Evolutionary conservation across 2,329 filamentous ascomycete genomes (phyloP).

Genomic region (Rosellinia necatrix): DNA sequence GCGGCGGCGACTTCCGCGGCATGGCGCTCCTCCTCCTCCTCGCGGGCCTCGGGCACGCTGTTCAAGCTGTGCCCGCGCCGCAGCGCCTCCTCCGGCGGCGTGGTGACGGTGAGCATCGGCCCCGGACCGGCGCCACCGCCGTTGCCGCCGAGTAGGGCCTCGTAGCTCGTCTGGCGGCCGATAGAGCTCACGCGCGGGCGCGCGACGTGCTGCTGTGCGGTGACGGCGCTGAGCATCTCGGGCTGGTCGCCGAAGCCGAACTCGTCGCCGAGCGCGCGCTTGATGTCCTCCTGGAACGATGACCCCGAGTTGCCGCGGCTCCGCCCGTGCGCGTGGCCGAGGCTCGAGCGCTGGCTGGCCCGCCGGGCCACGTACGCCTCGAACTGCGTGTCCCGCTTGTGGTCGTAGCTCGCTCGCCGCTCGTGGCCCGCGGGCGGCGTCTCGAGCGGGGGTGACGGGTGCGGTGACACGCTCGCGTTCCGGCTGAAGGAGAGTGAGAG

Average conservation of each 20-base stretch:
- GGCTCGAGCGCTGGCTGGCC: slow-evolving; percentile 24
- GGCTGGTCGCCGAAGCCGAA: slow-evolving; percentile 36
- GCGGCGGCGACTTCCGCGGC: not conserved
- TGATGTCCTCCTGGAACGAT: slow-evolving; percentile 33
- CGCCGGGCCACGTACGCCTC: slow-evolving; percentile 50
- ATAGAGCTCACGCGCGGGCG: slow-evolving; percentile 33
- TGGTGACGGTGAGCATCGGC: slow-evolving; percentile 25
- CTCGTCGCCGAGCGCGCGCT: slow-evolving; percentile 41
- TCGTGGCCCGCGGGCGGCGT: slow-evolving; percentile 4
- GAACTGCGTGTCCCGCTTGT: slow-evolving; percentile 53
- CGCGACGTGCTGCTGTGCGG: slow-evolving; percentile 30
- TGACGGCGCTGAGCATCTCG: slow-evolving; percentile 27
- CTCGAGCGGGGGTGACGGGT: slow-evolving; percentile 16
- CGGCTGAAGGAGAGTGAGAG: slow-evolving; percentile 31
- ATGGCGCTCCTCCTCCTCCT: slow-evolving; percentile 32
- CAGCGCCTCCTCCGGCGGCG: slow-evolving; percentile 20
- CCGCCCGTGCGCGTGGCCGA: not conserved
- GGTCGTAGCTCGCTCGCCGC: slow-evolving; percentile 44
- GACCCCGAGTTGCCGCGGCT: too few species aligned
- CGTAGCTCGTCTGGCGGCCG: slow-evolving; percentile 33
- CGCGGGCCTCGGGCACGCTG: slow-evolving; percentile 38
- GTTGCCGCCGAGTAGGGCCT: slow-evolving; percentile 23
- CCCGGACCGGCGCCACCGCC: not conserved
- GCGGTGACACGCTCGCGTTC: slow-evolving; percentile 23
- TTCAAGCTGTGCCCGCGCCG: slow-evolving; percentile 35